Evolutionary conservation across 2,329 filamentous ascomycete species (phyloP), one percentile per base, ranked within the genome.

Genomic region (Arthrobotrys entomopaga): DNA sequence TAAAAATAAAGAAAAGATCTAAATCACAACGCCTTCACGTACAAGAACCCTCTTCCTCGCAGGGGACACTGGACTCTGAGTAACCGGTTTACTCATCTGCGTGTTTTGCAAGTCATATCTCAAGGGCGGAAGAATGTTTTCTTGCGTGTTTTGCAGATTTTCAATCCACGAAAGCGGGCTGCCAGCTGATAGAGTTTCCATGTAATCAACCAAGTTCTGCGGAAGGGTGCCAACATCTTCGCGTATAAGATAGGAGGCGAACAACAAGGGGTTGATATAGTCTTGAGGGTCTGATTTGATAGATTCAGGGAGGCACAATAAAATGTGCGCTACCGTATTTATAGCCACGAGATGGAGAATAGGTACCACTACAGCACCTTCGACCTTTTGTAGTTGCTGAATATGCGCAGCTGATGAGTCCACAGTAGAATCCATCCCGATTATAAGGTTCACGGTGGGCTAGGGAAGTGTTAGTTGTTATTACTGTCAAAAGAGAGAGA

Each of bases 31-130:
- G 22, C 16, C 56, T 11, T 59, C 20, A 74, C 70, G 24, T 66
- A 74, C 70, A 46, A 67, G 70, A 48, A 74, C 59, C 22, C 70
- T 66, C 34, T 74, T 69, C 46, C 70, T 54, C 38, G 63, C 57
- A n/a, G 70, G 70, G 29, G 56, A 66, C 10, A 26, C 34, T 15
- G 24, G 52, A 16, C n/a, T 26, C 24, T 53, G 56, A 15, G 46
- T 40, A 38, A 13, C 50, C 8, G 20, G 2, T 29, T 22, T 20
- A 26, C 38, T 50, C 38, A 8, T 43, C n/a, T 63, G 50, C 2
- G 22, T 48, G 13, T 15, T 59, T 52, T 57, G 63, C 6, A 43
- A 58, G 13, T 66, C 59, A 34, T 66, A 22, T n/a, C 43, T 56
- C 16, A 74, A 22, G 29, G 70, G 10, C 10, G 70, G 70, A 26